Percentiles rank a stretch among this genome's conserved stretches.
Evolutionary conservation across 306 rosid species (phyloP).

Genomic region (Quercus variabilis): DNA sequence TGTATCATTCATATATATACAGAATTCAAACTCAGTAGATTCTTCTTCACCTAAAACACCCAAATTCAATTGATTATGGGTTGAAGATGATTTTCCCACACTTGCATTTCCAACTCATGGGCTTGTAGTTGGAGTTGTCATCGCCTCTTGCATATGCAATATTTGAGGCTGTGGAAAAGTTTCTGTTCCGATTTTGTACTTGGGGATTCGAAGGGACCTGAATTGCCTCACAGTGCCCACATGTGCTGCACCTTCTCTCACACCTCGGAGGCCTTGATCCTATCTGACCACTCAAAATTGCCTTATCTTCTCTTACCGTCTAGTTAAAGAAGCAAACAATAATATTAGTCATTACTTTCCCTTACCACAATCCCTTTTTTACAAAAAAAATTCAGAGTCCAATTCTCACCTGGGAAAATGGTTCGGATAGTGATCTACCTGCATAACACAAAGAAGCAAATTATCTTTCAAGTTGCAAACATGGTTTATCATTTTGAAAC

Average conservation of each 20-base stretch:
- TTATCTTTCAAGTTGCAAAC: not conserved
- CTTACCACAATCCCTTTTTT: not conserved
- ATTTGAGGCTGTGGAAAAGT: slow-evolving; percentile 36
- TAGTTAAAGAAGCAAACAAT: slow-evolving; percentile 18
- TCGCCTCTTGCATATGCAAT: slow-evolving; percentile 45
- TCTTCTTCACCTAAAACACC: slow-evolving; percentile 8
- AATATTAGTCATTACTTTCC: not conserved
- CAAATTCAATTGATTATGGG: slow-evolving; percentile 39
- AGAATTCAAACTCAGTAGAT: slow-evolving; percentile 19
- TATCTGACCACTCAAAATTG: slow-evolving; percentile 50
- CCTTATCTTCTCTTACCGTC: slow-evolving; percentile 45
- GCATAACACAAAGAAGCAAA: slow-evolving; percentile 19
- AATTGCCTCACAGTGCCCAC: slow-evolving; percentile 67
- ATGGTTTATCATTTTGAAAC: not conserved
- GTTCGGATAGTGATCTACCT: slow-evolving; percentile 48
- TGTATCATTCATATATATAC: slow-evolving; percentile 25
- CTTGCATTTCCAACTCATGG: slow-evolving; percentile 98
- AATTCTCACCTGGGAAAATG: slow-evolving; percentile 39
- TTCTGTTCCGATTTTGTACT: slow-evolving; percentile 36
- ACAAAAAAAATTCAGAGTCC: not conserved
- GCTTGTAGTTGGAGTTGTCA: slow-evolving; percentile 76
- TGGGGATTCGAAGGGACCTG: slow-evolving; percentile 61
- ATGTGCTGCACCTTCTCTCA: slow-evolving; percentile 72
- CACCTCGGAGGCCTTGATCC: slow-evolving; percentile 95
- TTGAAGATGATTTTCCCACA: slow-evolving; percentile 81